Conservation (phyloP, 805 yeast genomes). For the Pichia eremophila region DNA sequence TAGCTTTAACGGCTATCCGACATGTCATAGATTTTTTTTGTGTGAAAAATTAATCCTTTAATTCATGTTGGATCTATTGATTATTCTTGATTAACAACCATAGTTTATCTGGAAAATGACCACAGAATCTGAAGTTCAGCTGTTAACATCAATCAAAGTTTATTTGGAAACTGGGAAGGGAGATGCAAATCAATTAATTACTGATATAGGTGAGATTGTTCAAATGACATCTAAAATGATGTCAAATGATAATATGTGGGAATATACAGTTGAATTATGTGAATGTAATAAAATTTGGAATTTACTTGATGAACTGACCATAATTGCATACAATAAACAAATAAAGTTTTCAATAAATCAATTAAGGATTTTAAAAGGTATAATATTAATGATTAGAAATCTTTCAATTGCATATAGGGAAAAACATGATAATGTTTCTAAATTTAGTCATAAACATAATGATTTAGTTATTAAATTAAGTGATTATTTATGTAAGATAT, state of each 20-base stretch:
- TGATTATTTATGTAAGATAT: neutral
- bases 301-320: neutral
- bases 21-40: too few species aligned
- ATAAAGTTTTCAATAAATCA: neutral
- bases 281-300: neutral
- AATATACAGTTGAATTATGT: neutral
- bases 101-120: neutral
- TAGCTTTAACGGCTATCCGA: too few species aligned
- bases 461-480: neutral
- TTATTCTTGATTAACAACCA: too few species aligned
- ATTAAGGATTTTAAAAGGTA: slow-evolving; percentile 3
- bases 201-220: slow-evolving; percentile 3
- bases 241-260: slow-evolving; percentile 5
- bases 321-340: neutral
- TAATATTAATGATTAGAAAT: slow-evolving; percentile 3
- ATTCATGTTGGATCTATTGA: too few species aligned
- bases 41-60: too few species aligned
- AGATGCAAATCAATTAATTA: neutral
- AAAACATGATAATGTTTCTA: neutral
- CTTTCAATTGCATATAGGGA: slow-evolving; percentile 1
- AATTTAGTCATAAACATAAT: neutral
- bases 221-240: slow-evolving; percentile 6
- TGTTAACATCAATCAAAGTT: neutral
- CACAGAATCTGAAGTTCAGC: neutral
- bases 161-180: neutral